Evolutionary conservation across 2,329 filamentous ascomycete species (phyloP).

Genomic region (Aspergillus tanneri): DNA sequence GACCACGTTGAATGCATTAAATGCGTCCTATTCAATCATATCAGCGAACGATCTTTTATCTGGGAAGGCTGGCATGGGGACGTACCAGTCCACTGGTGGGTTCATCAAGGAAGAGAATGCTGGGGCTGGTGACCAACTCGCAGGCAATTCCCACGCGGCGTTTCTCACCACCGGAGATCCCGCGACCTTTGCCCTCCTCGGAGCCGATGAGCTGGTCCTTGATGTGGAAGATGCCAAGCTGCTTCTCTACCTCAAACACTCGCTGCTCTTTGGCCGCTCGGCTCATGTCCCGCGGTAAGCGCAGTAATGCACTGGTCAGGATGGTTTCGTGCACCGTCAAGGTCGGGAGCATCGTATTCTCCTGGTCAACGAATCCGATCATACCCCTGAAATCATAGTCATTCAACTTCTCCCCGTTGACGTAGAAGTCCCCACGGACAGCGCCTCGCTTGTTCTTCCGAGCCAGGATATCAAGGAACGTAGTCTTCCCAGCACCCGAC

Average conservation of each 20-base stretch:
- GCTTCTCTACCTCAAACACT: constrained; percentile 89
- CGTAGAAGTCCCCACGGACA: constrained; percentile 76
- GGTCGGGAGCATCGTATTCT: constrained; percentile 94
- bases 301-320: constrained; percentile 83
- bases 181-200: constrained; percentile 88
- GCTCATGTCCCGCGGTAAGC: constrained; percentile 91
- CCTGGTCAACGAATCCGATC: constrained; percentile 95
- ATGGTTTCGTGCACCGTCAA: constrained; percentile 98
- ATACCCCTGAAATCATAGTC: constrained; percentile 87
- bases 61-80: background rate
- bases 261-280: constrained; percentile 82
- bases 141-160: constrained; percentile 94
- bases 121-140: constrained; percentile 94
- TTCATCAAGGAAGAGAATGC: constrained; percentile 94
- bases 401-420: constrained; percentile 87
- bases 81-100: constrained; percentile 79
- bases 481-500: constrained; percentile 95
- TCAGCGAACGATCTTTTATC: constrained; percentile 8
- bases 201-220: constrained; percentile 94
- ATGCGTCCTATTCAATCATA: constrained; percentile 64
- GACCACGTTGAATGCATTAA: constrained; percentile 96
- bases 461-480: constrained; percentile 91
- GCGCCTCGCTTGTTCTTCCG: constrained; percentile 92
- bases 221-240: constrained; percentile 92
- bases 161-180: constrained; percentile 96